These are phyloP conservation scores for Botrytis aclada DNA, from an alignment of 2,329 filamentous ascomycete genomes.

Conservation along the genomic window DNA sequence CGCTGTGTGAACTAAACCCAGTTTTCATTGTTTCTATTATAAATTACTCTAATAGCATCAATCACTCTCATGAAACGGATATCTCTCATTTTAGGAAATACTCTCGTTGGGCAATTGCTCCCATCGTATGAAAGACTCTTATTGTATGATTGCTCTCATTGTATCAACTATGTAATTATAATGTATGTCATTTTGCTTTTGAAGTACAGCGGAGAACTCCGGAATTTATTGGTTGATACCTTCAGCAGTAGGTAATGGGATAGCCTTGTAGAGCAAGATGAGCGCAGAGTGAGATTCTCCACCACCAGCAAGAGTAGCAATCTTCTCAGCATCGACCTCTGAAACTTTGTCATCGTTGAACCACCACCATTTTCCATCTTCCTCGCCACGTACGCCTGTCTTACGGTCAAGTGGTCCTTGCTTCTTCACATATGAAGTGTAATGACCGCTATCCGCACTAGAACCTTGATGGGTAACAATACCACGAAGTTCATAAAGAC, in stretches of 20 bases:
- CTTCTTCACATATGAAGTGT: conserved; percentile 98
- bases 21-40: background rate
- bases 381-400: conserved; percentile 72
- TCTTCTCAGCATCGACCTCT: conserved; percentile 88
- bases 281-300: conserved; percentile 83
- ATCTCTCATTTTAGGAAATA: background rate
- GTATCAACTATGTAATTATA: background rate
- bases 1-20: background rate
- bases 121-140: background rate
- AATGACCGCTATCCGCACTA: conserved; percentile 95
- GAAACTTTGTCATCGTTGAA: conserved; percentile 98
- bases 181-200: background rate
- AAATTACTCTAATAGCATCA: background rate
- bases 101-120: background rate
- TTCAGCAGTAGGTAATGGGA: conserved; percentile 61
- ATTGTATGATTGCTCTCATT: background rate
- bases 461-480: conserved; percentile 96
- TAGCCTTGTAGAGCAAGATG: conserved; percentile 74
- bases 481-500: conserved; percentile 89
- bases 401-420: conserved; percentile 66
- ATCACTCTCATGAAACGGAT: background rate
- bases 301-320: conserved; percentile 83
- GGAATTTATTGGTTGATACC: conserved; percentile 35
- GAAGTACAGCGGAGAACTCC: background rate
- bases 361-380: conserved; percentile 99